phyloP scores from a whole-genome alignment of 2,329 filamentous ascomycete genomes.

The Macrophomina tecta region DNA sequence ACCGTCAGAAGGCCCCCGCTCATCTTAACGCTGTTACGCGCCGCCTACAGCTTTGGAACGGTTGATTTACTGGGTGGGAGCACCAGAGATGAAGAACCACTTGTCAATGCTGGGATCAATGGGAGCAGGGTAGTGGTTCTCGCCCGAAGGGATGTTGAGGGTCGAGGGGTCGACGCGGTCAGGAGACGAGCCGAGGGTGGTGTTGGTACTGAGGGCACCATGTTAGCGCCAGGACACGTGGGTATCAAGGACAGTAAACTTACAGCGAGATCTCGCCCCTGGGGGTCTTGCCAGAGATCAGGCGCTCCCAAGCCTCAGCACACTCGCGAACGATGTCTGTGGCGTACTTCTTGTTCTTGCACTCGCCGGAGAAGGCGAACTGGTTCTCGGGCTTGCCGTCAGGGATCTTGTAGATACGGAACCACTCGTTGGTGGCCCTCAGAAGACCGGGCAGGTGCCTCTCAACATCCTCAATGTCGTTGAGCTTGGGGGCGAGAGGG shows the following conservation, averaged over 20 bases:
- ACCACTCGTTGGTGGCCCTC: constrained; percentile 99
- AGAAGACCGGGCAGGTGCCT: constrained; percentile 95
- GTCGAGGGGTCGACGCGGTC: constrained; percentile 72
- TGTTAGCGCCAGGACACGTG: constrained; percentile 41
- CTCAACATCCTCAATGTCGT: constrained; percentile 99
- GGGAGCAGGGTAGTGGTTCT: constrained; percentile 83
- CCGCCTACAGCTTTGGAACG: not conserved
- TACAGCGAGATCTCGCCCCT: constrained; percentile 82
- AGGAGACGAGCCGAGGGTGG: constrained; percentile 74
- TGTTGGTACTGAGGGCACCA: constrained; percentile 71
- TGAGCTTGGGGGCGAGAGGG: constrained; percentile 92
- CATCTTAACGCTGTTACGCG: constrained; percentile 4
- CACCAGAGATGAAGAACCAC: constrained; percentile 99
- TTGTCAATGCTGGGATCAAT: constrained; percentile 98
- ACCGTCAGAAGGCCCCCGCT: not conserved
- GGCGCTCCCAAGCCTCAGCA: constrained; percentile 93
- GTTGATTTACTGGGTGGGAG: constrained; percentile 62
- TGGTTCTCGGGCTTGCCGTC: constrained; percentile 99
- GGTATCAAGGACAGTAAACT: constrained; percentile 49
- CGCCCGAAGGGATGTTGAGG: constrained; percentile 77
- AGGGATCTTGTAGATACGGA: constrained; percentile 99
- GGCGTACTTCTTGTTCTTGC: constrained; percentile 99
- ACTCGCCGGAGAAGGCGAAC: constrained; percentile 99
- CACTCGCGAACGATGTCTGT: constrained; percentile 96
- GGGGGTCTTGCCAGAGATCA: constrained; percentile 87